phyloP scores from a whole-genome alignment of 345 rosid species.

The Hirschfeldia incana region DNA sequence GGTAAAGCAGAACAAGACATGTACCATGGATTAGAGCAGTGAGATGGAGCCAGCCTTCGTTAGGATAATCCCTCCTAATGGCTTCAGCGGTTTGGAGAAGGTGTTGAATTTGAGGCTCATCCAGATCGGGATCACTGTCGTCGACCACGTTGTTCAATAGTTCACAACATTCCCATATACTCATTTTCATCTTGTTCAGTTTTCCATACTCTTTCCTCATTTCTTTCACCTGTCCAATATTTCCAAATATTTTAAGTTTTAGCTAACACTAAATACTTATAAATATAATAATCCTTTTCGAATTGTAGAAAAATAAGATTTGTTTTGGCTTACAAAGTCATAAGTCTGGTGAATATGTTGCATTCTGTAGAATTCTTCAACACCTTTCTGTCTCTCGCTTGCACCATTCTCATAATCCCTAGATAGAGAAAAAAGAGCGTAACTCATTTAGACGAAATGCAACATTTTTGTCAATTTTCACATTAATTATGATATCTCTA shows the following conservation, averaged over 20 bases:
- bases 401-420: slow-evolving; percentile 47
- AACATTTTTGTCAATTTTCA: background rate
- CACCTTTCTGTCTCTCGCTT: slow-evolving; percentile 48
- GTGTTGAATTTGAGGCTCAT: slow-evolving; percentile 74
- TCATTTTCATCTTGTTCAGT: slow-evolving; percentile 56
- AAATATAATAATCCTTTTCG: background rate
- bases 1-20: background rate
- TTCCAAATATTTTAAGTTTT: background rate
- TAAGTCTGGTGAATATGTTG: slow-evolving; percentile 61
- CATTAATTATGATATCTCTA: background rate
- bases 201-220: slow-evolving; percentile 57
- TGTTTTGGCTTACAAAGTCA: slow-evolving; percentile 50
- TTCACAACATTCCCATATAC: slow-evolving; percentile 76
- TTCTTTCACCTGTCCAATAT: slow-evolving; percentile 43
- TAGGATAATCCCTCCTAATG: slow-evolving; percentile 59
- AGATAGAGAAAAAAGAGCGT: background rate
- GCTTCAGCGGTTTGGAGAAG: slow-evolving; percentile 73
- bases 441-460: background rate
- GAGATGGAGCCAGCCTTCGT: slow-evolving; percentile 68
- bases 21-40: slow-evolving; percentile 69
- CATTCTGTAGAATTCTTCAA: slow-evolving; percentile 55
- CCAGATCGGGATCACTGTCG: slow-evolving; percentile 73
- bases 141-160: slow-evolving; percentile 59
- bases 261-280: background rate
- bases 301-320: background rate